Evolutionary conservation across 306 rosid genomes (phyloP).

Genomic region (Fragaria ananassa): DNA sequence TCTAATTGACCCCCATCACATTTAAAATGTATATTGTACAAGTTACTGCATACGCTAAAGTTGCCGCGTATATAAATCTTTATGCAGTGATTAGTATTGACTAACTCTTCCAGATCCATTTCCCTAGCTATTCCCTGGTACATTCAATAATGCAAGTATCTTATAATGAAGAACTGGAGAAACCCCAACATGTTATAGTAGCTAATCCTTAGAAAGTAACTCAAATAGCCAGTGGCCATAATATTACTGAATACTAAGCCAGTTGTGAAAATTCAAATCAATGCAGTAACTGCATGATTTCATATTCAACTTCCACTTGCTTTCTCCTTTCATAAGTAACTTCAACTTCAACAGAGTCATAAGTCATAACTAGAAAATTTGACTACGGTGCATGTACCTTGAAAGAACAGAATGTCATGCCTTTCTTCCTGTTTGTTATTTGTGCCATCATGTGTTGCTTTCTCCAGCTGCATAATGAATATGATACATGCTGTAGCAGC

Average conservation of each 20-base stretch:
- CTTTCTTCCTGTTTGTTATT: slow-evolving; percentile 81
- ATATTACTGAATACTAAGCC: not conserved
- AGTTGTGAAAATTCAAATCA: not conserved
- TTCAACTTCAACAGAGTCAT: not conserved
- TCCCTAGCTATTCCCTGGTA: slow-evolving; percentile 1
- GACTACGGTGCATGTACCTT: slow-evolving; percentile 45
- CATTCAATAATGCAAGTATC: not conserved
- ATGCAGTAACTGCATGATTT: not conserved
- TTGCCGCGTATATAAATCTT: not conserved
- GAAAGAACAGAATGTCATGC: slow-evolving; percentile 76
- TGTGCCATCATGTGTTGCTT: slow-evolving; percentile 97
- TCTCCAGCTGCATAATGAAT: slow-evolving; percentile 58
- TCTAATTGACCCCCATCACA: not conserved
- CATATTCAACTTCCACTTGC: not conserved
- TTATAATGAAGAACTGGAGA: not conserved
- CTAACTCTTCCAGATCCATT: not conserved
- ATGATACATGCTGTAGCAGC: slow-evolving; percentile 53
- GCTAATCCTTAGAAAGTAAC: not conserved
- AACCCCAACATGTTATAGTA: not conserved
- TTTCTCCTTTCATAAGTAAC: not conserved
- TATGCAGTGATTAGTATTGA: not conserved
- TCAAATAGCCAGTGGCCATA: not conserved
- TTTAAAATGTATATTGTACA: not conserved
- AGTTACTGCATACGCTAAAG: not conserved
- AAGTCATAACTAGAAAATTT: not conserved